Evolutionary conservation across 805 yeast species (phyloP).

Genomic region (Cyberlindnera japonica): DNA sequence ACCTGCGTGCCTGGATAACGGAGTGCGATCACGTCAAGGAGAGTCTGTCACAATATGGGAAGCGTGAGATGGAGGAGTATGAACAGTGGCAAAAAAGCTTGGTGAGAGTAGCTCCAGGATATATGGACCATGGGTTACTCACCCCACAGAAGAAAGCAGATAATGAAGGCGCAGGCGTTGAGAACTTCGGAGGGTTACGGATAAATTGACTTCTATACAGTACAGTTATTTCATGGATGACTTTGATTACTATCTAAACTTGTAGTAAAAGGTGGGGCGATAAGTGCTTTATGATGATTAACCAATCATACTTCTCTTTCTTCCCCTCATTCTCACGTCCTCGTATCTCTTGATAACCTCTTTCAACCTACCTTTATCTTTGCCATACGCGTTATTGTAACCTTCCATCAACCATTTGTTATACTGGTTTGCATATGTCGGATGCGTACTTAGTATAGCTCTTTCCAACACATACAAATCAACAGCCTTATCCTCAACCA

Average conservation of each 20-base stretch:
- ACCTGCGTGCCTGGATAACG: constrained; percentile 29
- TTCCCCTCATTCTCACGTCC: constrained; percentile 85
- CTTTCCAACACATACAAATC: constrained; percentile 92
- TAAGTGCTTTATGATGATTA: no score
- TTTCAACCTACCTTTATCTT: constrained; percentile 37
- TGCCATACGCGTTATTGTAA: constrained; percentile 41
- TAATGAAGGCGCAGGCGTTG: not conserved
- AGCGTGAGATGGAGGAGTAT: constrained; percentile 24
- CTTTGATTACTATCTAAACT: no score
- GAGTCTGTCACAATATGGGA: constrained; percentile 26
- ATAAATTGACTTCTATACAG: constrained; percentile 25
- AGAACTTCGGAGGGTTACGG: constrained; percentile 12
- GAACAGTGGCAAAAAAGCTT: constrained; percentile 32
- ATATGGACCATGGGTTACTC: constrained; percentile 28
- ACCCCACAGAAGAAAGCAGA: constrained; percentile 19
- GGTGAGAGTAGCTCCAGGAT: constrained; percentile 40
- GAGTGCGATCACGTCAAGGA: constrained; percentile 32
- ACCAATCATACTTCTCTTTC: constrained; percentile 95
- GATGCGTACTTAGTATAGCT: constrained; percentile 89
- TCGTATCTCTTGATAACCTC: constrained; percentile 66
- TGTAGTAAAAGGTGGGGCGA: no score
- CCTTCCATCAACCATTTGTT: constrained; percentile 73
- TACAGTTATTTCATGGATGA: no score
- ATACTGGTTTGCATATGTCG: constrained; percentile 60
- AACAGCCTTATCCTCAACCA: constrained; percentile 94